Evolutionary conservation across 2,329 filamentous ascomycete species (phyloP).

Genomic region (Fonsecaea multimorphosa): DNA sequence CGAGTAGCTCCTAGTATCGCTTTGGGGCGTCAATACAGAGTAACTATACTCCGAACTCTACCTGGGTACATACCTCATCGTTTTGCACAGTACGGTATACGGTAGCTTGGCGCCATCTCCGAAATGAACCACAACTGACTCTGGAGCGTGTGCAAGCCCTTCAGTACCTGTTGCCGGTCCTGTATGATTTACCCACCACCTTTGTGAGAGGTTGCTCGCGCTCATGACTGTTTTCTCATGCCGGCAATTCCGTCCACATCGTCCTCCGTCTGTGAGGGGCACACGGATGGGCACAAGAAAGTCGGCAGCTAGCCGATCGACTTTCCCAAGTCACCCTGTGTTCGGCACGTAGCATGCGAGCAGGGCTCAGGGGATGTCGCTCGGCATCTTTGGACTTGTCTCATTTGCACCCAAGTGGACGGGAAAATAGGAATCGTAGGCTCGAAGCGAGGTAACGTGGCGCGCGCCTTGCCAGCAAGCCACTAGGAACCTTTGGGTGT

Average conservation of each 20-base stretch:
- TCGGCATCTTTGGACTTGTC: not conserved
- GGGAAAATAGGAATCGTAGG: not conserved
- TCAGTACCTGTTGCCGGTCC: not conserved
- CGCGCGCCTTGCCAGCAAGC: conserved; percentile 6
- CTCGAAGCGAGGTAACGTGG: conserved; percentile 8
- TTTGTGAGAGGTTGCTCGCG: not conserved
- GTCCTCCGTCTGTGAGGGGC: too few relatives aligned
- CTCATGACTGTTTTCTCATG: not conserved
- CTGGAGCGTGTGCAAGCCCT: not conserved
- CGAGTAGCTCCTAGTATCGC: not conserved
- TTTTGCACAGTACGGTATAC: not conserved
- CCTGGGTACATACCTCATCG: not conserved
- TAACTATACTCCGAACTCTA: too few relatives aligned
- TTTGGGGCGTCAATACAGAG: not conserved
- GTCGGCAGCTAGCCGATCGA: not conserved
- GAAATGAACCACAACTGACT: conserved; percentile 1
- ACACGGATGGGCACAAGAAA: not conserved
- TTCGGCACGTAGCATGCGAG: not conserved
- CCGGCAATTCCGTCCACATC: not conserved
- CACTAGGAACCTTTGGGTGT: not conserved
- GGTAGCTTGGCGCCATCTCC: not conserved
- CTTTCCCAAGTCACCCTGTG: not conserved
- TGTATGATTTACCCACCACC: not conserved
- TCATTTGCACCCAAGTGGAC: not conserved
- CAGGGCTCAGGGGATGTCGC: not conserved